Percentiles rank a stretch among this genome's conserved stretches.
Evolutionary conservation across 805 yeast species (phyloP).

Genomic region (Metschnikowia matae): DNA sequence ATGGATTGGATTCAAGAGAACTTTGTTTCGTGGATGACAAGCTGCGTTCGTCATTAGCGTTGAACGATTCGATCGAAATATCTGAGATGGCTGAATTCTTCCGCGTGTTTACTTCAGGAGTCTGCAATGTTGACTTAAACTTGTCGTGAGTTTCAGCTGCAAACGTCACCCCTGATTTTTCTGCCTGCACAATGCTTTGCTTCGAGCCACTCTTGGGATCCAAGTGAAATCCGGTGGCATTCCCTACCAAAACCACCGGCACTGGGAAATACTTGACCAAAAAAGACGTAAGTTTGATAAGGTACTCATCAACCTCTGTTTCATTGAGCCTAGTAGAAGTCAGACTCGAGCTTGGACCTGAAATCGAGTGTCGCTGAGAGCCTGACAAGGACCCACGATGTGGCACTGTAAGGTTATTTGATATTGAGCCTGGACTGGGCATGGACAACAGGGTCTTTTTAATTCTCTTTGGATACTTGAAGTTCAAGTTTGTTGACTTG

Average conservation of each 20-base stretch:
- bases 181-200: neutral
- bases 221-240: constrained; percentile 18
- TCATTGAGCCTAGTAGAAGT: constrained; percentile 3
- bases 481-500: constrained; percentile 38
- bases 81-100: constrained; percentile 14
- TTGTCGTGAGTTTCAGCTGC: neutral
- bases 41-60: constrained; percentile 8
- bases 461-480: constrained; percentile 36
- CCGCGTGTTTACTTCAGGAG: constrained; percentile 4
- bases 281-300: constrained; percentile 36
- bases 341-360: neutral
- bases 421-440: neutral
- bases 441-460: constrained; percentile 10
- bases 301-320: constrained; percentile 21
- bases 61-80: constrained; percentile 17
- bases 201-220: neutral
- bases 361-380: constrained; percentile 7
- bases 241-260: constrained; percentile 38
- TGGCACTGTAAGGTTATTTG: neutral
- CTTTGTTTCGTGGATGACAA: constrained; percentile 4
- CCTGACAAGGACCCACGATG: constrained; percentile 4
- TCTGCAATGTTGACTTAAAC: constrained; percentile 2
- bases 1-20: neutral
- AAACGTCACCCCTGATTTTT: constrained; percentile 12
- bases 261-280: constrained; percentile 36